These are phyloP conservation scores for Aspergillus tubingensis DNA, from an alignment of 2,329 filamentous ascomycete species.

Conservation along the genomic window DNA sequence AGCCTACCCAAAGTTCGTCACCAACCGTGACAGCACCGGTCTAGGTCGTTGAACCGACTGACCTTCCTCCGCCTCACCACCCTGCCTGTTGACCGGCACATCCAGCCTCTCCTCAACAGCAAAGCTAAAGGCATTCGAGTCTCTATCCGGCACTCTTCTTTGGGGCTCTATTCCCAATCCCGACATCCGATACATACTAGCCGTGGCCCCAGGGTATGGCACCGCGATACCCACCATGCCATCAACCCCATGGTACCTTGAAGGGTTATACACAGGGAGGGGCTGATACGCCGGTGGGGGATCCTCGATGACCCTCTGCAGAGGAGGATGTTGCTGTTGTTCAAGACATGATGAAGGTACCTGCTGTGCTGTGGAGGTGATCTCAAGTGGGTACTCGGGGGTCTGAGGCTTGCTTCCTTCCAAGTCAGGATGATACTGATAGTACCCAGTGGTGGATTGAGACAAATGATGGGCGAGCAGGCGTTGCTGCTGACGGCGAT, in stretches of 20 bases:
- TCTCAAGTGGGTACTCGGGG: not conserved
- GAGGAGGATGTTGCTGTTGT: not conserved
- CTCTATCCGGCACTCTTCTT: not conserved
- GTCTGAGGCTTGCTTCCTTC: not conserved
- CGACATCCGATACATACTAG: not conserved
- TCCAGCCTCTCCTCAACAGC: not conserved
- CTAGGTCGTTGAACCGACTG: constrained; percentile 30
- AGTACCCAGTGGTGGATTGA: constrained; percentile 3
- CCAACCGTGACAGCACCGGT: constrained; percentile 37
- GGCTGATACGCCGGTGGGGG: constrained; percentile 33
- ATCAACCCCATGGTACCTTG: constrained; percentile 27
- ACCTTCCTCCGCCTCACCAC: not conserved
- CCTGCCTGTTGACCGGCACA: not conserved
- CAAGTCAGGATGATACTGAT: constrained; percentile 1
- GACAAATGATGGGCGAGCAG: constrained; percentile 14
- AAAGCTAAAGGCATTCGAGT: not conserved
- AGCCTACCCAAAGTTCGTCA: constrained; percentile 35
- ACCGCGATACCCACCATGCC: constrained; percentile 2
- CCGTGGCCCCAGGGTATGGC: not conserved
- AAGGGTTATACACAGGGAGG: constrained; percentile 38
- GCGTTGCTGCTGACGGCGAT: constrained; percentile 22
- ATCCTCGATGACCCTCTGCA: constrained; percentile 13
- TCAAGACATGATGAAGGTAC: not conserved
- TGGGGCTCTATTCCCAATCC: not conserved
- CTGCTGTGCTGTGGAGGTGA: not conserved